Percentiles rank a stretch among this genome's conserved stretches.
Evolutionary conservation across 2,329 filamentous ascomycete species (phyloP).

Genomic region (Periconia macrospinosa): DNA sequence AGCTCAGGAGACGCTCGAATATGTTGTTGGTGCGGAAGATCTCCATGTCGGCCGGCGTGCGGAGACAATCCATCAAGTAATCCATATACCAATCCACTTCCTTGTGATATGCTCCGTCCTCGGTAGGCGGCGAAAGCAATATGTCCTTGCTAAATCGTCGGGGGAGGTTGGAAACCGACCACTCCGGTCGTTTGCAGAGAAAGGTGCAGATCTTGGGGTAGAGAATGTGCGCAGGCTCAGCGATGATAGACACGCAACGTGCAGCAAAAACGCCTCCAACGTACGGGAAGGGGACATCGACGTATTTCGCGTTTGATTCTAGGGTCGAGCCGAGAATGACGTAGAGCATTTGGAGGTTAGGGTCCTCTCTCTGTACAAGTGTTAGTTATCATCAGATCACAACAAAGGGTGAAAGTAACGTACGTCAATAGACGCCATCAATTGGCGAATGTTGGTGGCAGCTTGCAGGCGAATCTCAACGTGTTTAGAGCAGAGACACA

Average conservation of each 20-base stretch:
- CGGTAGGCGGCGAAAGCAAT: constrained; percentile 72
- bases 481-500: constrained; percentile 75
- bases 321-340: constrained; percentile 77
- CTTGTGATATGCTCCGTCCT: constrained; percentile 69
- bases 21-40: constrained; percentile 64
- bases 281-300: constrained; percentile 62
- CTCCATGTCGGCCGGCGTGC: constrained; percentile 60
- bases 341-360: constrained; percentile 77
- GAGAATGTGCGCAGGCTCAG: constrained; percentile 76
- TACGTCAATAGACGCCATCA: constrained; percentile 55
- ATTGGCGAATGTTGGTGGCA: constrained; percentile 67
- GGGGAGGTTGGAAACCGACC: constrained; percentile 63
- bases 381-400: constrained; percentile 4
- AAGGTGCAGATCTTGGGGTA: constrained; percentile 88
- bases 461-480: constrained; percentile 79
- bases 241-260: constrained; percentile 69
- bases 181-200: constrained; percentile 74
- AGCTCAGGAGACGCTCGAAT: constrained; percentile 73
- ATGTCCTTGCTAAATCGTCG: constrained; percentile 69
- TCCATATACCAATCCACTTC: constrained; percentile 76
- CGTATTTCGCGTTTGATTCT: constrained; percentile 61
- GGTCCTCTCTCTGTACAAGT: constrained; percentile 61
- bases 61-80: constrained; percentile 70
- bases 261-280: constrained; percentile 75
- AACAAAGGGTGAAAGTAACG: constrained; percentile 9